Base-by-base conservation (phyloP, 106 monocot species). In the Ottelia alismoides region DNA sequence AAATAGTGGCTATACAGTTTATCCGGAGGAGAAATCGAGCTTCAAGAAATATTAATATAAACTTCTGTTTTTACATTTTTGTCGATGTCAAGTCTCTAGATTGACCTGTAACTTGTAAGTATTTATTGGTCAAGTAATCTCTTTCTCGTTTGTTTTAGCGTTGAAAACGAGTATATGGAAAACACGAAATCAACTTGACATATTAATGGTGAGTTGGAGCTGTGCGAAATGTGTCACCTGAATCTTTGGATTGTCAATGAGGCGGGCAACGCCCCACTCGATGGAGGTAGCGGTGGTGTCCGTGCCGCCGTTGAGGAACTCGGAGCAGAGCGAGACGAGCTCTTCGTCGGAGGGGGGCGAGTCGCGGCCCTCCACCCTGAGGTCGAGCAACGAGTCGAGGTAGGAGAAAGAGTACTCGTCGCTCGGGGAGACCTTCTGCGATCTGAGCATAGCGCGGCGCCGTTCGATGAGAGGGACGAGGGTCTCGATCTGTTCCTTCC, bases 241-340 rank as follows among this genome's bases (percentile, higher is more conserved):
- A 20, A 83, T 73, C 10, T 50, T 2, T 1, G 83, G 92, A 63
- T 65, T 67, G 19, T 87, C 83, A 57, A 86, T 76, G 46, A 92
- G 65, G 20, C 82, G 70, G 25, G 87, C 87, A 11, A 87, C 56
- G 12, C 49, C 83, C 92, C 92, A 92, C 80, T 92, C 87, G 61
- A 92, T 69, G 32, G 87, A 82, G 7, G 92, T 87, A 30, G 92
- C 86, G 6, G 92, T 92, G 35, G 92, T 92, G 76, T 92, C 86
- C 7, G 92, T 92, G 2, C 92, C 92, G 27, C 79, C 87, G 54
- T 87, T 92, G 61, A 92, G 51, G 52, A 92, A 70, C 70, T 92
- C 92, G 10, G 92, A 82, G 77, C 77, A 80, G 25, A 92, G 83
- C 0, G 79, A 72, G 51, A 87, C 80, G 1, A 92, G 70, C 72